Base-by-base conservation (phyloP, 352 stramenopile genomes). In the Pythium utonaiense region DNA sequence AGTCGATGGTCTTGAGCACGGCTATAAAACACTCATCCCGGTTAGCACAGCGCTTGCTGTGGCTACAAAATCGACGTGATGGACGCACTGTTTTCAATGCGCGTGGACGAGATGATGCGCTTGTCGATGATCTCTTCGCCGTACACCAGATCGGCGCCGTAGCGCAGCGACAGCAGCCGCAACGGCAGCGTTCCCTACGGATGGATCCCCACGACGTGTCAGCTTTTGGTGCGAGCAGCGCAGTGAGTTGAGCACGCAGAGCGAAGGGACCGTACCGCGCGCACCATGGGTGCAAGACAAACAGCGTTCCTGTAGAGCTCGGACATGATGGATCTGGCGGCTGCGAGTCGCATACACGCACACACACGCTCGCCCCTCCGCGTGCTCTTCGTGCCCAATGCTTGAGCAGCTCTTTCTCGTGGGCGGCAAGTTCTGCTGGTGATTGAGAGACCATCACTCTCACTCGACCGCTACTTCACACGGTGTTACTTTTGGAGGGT, bases 121-220 rank as follows among this genome's bases (percentile, higher is more conserved):
- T 96, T 91, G 80, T 98, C 96, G 54, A 99, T 86, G 54, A 98
- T 90, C 74, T 99, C 96, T 77, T 99, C 96, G 27, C 87, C 86
- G 67, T 98, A 98, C 0, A 97, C 87, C 28, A 98, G 70, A 45
- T 97, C 83, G 8, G 93, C 93, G 44, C 94, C 94, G 67, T 98
- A 97, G 3, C 81, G 75, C 50, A 98, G 70, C 51, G 93, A 96
- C 19, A 98, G 66, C 16, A 93, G 77, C 5, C 96, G 87, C 49
- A 98, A 71, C 12, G 96, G 94, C 28, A 96, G 86, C 48, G 94
- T 98, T 16, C 89, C 94, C 85, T 95, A 40, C n/a, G n/a, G n/a
- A n/a, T n/a, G n/a, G n/a, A n/a, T 28, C 3, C 45, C 25, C 28
- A 50, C 8, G 25, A 51, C 6, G 4, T 36, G 22, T 13, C 0